Evolutionary conservation across 1,139 yeast species (phyloP).

Genomic region (Candida tropicalis): DNA sequence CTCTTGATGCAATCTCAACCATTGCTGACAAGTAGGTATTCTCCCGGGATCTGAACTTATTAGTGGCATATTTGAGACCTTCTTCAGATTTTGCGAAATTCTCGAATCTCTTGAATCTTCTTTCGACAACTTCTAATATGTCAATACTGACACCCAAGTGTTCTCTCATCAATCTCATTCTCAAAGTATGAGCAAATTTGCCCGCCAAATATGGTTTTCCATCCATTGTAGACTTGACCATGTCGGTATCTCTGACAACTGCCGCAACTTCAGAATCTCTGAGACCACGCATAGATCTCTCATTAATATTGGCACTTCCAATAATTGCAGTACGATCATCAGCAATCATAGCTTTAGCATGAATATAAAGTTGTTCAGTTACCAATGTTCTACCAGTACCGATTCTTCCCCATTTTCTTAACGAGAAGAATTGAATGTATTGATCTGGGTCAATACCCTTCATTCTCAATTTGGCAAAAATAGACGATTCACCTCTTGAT

Average conservation of each 20-base stretch:
- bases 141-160: constrained; percentile 95
- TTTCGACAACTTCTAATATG: constrained; percentile 78
- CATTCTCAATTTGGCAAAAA: constrained; percentile 76
- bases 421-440: constrained; percentile 87
- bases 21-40: constrained; percentile 55
- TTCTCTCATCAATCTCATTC: constrained; percentile 94
- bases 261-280: constrained; percentile 96
- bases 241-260: constrained; percentile 78
- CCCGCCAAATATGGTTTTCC: constrained; percentile 82
- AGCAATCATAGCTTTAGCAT: constrained; percentile 90
- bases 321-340: constrained; percentile 93
- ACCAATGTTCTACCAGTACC: constrained; percentile 76
- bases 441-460: constrained; percentile 88
- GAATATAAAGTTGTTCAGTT: constrained; percentile 91
- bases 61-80: constrained; percentile 49
- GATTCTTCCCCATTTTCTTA: constrained; percentile 94
- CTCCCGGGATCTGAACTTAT: constrained; percentile 36
- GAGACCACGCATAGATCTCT: constrained; percentile 89
- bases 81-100: constrained; percentile 49
- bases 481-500: constrained; percentile 87
- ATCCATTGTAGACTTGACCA: constrained; percentile 74
- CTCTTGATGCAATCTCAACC: constrained; percentile 75
- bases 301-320: constrained; percentile 96
- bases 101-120: constrained; percentile 66
- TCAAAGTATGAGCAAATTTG: constrained; percentile 83